Evolutionary conservation across 2,329 filamentous ascomycete genomes (phyloP).

Genomic region (Fusarium goolgardi): DNA sequence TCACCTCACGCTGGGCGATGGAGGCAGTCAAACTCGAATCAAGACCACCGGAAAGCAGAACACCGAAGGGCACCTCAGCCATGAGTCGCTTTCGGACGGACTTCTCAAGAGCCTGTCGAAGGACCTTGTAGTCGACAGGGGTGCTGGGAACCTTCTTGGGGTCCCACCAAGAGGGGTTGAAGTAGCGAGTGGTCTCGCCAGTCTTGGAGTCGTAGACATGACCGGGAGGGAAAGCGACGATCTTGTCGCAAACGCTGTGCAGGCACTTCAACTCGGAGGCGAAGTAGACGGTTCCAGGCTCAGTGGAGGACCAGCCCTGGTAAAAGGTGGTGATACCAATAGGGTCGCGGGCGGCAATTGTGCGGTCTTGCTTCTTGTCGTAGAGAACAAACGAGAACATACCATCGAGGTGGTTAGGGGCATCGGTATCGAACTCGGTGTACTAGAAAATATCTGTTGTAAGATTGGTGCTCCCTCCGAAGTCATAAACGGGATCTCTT

Average conservation of each 20-base stretch:
- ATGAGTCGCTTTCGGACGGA: slow-evolving; percentile 96
- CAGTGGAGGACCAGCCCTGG: slow-evolving; percentile 87
- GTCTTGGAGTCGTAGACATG: slow-evolving; percentile 97
- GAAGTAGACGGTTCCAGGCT: slow-evolving; percentile 90
- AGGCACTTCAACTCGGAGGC: slow-evolving; percentile 96
- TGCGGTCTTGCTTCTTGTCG: slow-evolving; percentile 93
- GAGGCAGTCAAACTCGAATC: slow-evolving; percentile 96
- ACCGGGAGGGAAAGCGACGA: slow-evolving; percentile 92
- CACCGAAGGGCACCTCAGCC: slow-evolving; percentile 98
- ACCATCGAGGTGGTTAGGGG: slow-evolving; percentile 93
- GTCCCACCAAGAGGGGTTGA: slow-evolving; percentile 93
- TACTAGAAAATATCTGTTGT: slow-evolving; percentile 68
- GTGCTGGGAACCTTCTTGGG: slow-evolving; percentile 79
- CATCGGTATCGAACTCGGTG: slow-evolving; percentile 89
- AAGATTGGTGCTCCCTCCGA: slow-evolving; percentile 19
- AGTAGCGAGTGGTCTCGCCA: slow-evolving; percentile 86
- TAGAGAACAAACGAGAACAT: slow-evolving; percentile 99
- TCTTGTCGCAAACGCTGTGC: slow-evolving; percentile 93
- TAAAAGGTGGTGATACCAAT: slow-evolving; percentile 98
- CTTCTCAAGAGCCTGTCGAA: slow-evolving; percentile 86
- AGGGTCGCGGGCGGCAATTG: slow-evolving; percentile 93
- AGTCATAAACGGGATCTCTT: slow-evolving; percentile 42
- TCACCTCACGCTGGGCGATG: slow-evolving; percentile 93
- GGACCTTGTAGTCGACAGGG: slow-evolving; percentile 83
- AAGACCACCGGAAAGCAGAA: slow-evolving; percentile 91